These are phyloP conservation scores for Colletotrichum lini DNA, from an alignment of 2,329 filamentous ascomycete genomes.

Conservation along the genomic window DNA sequence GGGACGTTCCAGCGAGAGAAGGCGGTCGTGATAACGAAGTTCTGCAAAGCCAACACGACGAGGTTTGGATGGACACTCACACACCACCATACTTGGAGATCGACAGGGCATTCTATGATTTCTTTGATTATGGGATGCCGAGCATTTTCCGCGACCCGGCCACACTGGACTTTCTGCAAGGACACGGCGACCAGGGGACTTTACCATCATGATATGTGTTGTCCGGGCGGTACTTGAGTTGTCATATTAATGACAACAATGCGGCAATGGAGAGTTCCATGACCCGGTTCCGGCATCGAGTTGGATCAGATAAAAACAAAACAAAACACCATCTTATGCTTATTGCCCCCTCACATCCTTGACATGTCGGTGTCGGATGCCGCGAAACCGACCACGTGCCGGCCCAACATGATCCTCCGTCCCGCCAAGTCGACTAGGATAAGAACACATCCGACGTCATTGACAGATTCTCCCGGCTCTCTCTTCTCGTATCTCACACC, in stretches of 20 bases:
- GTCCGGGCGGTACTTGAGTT: neutral
- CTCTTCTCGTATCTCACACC: no score
- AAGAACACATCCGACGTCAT: neutral
- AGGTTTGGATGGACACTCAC: slow-evolving; percentile 10
- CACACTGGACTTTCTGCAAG: slow-evolving; percentile 6
- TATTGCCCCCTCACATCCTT: neutral
- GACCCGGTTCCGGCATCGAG: no score
- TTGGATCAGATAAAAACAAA: no score
- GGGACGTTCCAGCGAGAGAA: neutral
- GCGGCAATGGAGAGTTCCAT: no score
- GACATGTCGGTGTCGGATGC: neutral
- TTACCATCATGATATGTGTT: neutral
- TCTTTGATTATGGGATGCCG: slow-evolving; percentile 43
- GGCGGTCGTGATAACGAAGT: neutral
- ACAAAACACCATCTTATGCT: neutral
- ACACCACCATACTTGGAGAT: slow-evolving; percentile 28
- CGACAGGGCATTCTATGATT: slow-evolving; percentile 41
- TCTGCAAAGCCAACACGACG: neutral
- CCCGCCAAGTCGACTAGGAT: neutral
- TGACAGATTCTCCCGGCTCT: neutral
- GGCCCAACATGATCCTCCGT: neutral
- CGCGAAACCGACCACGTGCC: slow-evolving; percentile 2
- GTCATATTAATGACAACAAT: no score
- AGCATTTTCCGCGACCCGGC: slow-evolving; percentile 36
- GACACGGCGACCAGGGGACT: neutral